Base-by-base conservation (phyloP, 371 early-diverging fungal genomes). In the Parasitella parasitica region DNA sequence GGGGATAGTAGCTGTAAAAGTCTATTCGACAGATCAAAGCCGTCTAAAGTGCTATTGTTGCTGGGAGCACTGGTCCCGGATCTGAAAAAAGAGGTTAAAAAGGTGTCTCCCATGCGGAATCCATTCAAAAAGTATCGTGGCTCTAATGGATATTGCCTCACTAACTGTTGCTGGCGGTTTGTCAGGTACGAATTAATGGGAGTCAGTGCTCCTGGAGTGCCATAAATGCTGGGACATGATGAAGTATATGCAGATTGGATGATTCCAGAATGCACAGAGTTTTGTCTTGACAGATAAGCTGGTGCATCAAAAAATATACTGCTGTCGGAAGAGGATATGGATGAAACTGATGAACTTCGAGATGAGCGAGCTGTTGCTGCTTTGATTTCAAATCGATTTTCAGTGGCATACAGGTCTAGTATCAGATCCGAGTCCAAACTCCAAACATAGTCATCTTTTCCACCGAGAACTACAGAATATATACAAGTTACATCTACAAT, bases 391-490 rank as follows among this genome's bases (percentile, higher is more conserved):
- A 66, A 63, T 38, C 66, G 38, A 20, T 54, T 59, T 30, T 54
- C 67, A 8, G 63, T 53, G 8, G 75, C 81, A 64, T 81, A 78
- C 11, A 54, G 35, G 20, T 81, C 69, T 11, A 81, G 50, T 48
- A 62, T 66, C 15, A 12, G n/a, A 50, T 81, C 81, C 5, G 55
- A 61, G 16, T 72, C 77, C 6, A 77, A 24, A 15, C 58, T 62
- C 78, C 79, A 81, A n/a, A 59, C 61, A 52, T 65, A 81, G 3
- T 59, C 56, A 35, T 78, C 77, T 8, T 30, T 55, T 11, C 81
- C 81, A n/a, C 78, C 81, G 5, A 81, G 52, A 30, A 57, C 81
- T 81, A 54, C n/a, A n/a, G n/a, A n/a, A n/a, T n/a, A n/a, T n/a
- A n/a, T n/a, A n/a, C n/a, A n/a, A n/a, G n/a, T n/a, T n/a, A n/a